Evolutionary conservation across 148 eudicot species (phyloP).

Genomic region (Silene latifolia): DNA sequence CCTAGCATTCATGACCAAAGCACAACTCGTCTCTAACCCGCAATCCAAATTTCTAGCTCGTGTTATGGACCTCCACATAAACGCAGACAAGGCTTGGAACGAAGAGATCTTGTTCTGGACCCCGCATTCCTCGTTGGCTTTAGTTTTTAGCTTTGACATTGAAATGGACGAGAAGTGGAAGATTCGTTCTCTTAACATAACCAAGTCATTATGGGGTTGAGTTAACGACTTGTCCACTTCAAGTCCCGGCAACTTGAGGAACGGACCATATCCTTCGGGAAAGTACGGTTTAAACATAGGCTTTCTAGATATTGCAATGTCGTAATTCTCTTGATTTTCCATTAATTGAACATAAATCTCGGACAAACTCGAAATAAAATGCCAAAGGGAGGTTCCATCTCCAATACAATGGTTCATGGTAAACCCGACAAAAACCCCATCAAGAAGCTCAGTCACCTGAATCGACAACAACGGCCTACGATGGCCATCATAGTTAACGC

Average conservation of each 20-base stretch:
- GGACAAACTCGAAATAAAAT: constrained; percentile 18
- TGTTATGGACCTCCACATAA: constrained; percentile 68
- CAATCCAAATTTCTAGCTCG: constrained; percentile 44
- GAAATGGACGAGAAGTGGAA: constrained; percentile 18
- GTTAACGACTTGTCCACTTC: not conserved
- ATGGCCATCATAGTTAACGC: constrained; percentile 47
- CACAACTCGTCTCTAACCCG: constrained; percentile 47
- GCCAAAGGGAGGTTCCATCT: constrained; percentile 23
- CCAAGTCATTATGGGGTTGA: not conserved
- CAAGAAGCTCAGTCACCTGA: constrained; percentile 35
- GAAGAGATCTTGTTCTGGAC: constrained; percentile 46
- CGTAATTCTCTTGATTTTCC: not conserved
- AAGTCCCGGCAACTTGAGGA: constrained; percentile 1
- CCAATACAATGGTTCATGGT: constrained; percentile 24
- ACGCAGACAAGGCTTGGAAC: constrained; percentile 66
- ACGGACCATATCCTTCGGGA: not conserved
- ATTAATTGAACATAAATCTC: constrained; percentile 8
- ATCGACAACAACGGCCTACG: constrained; percentile 41
- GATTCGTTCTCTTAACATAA: constrained; percentile 14
- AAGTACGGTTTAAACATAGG: not conserved
- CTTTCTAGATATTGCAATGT: not conserved
- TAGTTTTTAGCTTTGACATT: not conserved
- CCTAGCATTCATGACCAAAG: constrained; percentile 58
- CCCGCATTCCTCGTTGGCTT: constrained; percentile 27
- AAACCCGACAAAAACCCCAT: constrained; percentile 25